Conservation (phyloP, 1,139 yeast species). For the Hanseniaspora gamundiae region DNA sequence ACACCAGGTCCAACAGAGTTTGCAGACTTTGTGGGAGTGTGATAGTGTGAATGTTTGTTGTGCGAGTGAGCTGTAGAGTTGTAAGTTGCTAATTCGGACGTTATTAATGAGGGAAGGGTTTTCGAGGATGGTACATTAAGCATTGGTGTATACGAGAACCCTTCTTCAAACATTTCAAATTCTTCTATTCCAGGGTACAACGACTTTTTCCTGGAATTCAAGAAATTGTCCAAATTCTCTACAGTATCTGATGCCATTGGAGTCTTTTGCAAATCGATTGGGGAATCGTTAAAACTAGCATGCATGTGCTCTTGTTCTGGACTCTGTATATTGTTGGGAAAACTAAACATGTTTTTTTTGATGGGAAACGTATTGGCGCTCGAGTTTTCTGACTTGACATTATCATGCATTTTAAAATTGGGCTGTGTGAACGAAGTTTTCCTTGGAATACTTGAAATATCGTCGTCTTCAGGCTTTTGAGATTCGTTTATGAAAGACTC, state of each 20-base stretch:
- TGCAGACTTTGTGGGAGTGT: background rate
- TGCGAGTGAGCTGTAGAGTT: background rate
- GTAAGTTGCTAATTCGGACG: background rate
- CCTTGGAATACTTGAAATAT: background rate
- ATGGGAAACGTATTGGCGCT: background rate
- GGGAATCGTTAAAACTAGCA: background rate
- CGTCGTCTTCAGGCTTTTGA: background rate
- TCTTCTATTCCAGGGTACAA: background rate
- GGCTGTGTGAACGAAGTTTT: background rate
- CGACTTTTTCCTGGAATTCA: conserved; percentile 2
- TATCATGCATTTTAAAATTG: background rate
- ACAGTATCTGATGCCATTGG: conserved; percentile 1
- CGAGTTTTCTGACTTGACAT: conserved; percentile 3
- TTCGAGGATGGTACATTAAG: background rate
- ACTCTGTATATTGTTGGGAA: background rate
- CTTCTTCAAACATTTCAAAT: background rate
- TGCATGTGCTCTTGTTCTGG: background rate
- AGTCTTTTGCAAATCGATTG: background rate
- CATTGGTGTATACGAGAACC: background rate
- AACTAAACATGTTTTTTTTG: conserved; percentile 2
- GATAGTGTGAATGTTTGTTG: background rate
- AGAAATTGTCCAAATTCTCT: conserved; percentile 4
- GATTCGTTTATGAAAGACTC: background rate
- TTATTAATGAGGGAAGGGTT: background rate
- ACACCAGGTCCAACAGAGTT: background rate